Base-by-base conservation (phyloP, 2,329 filamentous ascomycete genomes). In the Verticillium zaregamsianum region DNA sequence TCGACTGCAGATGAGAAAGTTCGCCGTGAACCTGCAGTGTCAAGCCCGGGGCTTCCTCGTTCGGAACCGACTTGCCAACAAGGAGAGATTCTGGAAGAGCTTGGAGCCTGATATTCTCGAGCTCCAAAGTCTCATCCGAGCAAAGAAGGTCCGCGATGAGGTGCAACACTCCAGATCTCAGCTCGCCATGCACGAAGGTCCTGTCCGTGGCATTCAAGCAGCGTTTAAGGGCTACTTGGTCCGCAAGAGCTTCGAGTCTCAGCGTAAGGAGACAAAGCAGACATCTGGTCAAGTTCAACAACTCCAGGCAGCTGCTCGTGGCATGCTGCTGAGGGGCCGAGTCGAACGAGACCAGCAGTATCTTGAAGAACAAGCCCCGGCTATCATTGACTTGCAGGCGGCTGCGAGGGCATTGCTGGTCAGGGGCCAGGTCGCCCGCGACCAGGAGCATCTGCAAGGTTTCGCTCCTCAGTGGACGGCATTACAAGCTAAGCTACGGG, bases 41-140 rank as follows among this genome's bases (percentile, higher is more conserved):
- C 83, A 87, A 6, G 85, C 86, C 3, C 87, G 94, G 57, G 94
- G 92, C 9, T 86, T 90, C 71, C 78, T 97, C 45, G 82, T 89
- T 28, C 87, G 95, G 64, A 83, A 80, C 58, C 82, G 82, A 45
- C 80, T 90, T 69, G 78, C 79, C 64, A 81, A 84, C 49, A 86
- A 87, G 63, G 86, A 92, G 67, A 77, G 85, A 61, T 83, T 87
- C 70, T 92, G 88, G 86, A 87, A 88, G 70, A 84, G 84, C 59
- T 84, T 88, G 61, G 90, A 94, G 73, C 80, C 82, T 6, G 85
- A 92, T 64, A 83, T 98, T 55, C 76, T 95, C 63, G 86, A 88
- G 69, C 79, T 99, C 14, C 95, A 99, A 75, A 96, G 88, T 72
- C 80, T 96, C 56, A 85, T 92, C 71, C 83, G 91, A 69, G 91